These are phyloP conservation scores for Malus hybrid DNA, from an alignment of 331 rosid species.

Conservation along the genomic window DNA sequence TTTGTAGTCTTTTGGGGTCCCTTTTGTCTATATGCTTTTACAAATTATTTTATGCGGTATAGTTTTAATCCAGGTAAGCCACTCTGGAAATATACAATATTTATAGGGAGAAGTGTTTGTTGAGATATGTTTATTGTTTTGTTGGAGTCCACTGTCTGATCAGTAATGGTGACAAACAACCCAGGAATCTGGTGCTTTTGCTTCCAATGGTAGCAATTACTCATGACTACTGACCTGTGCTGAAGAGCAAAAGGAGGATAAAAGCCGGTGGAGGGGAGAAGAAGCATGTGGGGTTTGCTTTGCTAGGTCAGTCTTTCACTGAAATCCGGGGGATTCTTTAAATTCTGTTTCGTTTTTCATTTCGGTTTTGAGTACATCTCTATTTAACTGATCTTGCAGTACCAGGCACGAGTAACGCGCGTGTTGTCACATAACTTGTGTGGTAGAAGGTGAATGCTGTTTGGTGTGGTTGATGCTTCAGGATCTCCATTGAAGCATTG, in stretches of 20 bases:
- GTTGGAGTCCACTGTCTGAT: slow-evolving; percentile 19
- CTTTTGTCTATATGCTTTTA: background rate
- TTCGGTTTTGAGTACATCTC: background rate
- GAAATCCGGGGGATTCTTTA: slow-evolving; percentile 49
- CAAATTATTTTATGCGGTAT: background rate
- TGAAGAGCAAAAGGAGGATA: slow-evolving; percentile 13
- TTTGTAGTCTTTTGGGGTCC: slow-evolving; percentile 2
- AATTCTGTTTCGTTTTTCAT: background rate
- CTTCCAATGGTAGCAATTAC: slow-evolving; percentile 20
- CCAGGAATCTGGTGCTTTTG: slow-evolving; percentile 66
- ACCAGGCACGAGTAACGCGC: slow-evolving; percentile 28
- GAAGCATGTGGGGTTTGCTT: slow-evolving; percentile 50
- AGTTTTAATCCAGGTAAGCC: slow-evolving; percentile 37
- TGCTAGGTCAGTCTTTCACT: slow-evolving; percentile 39
- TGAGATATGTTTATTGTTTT: slow-evolving; percentile 32
- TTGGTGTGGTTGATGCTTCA: slow-evolving; percentile 6
- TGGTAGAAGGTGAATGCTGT: background rate
- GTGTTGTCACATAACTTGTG: background rate
- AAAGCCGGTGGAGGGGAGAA: slow-evolving; percentile 9
- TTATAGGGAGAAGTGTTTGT: slow-evolving; percentile 17
- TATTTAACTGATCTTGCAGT: slow-evolving; percentile 32
- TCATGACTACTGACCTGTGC: slow-evolving; percentile 10
- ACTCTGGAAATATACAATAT: slow-evolving; percentile 17
- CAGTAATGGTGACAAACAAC: slow-evolving; percentile 55
- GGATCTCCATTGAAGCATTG: slow-evolving; percentile 17